Evolutionary conservation across 192 early-diverging fungal species (phyloP).

Genomic region (Neocallimastix lanati): DNA sequence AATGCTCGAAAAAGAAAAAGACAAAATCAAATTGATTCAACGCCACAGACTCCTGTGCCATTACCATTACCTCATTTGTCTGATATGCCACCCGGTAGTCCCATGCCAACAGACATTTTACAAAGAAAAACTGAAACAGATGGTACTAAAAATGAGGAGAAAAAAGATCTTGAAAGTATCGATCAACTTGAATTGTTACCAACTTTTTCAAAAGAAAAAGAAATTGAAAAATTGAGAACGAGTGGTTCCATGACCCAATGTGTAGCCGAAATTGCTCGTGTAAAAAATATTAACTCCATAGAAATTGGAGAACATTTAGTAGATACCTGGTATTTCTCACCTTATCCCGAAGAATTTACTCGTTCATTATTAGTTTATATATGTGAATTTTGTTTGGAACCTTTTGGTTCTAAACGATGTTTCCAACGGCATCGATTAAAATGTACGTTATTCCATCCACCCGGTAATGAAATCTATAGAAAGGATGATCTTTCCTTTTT

Average conservation of each 20-base stretch:
- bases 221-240: constrained; percentile 85
- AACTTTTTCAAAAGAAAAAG: constrained; percentile 80
- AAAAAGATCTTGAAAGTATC: constrained; percentile 1
- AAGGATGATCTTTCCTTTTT: constrained; percentile 83
- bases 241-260: constrained; percentile 94
- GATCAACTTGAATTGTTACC: not conserved
- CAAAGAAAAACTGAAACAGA: not conserved
- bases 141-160: not conserved
- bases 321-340: constrained; percentile 98
- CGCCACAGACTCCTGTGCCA: not conserved
- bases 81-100: not conserved
- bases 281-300: constrained; percentile 87
- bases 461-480: constrained; percentile 95
- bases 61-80: not conserved
- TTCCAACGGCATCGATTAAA: constrained; percentile 67
- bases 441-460: constrained; percentile 30
- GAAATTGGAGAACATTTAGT: constrained; percentile 82
- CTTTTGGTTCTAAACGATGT: constrained; percentile 49
- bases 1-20: constrained; percentile 16
- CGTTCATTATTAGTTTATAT: constrained; percentile 65
- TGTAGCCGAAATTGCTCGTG: constrained; percentile 74
- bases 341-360: constrained; percentile 79
- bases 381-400: constrained; percentile 89
- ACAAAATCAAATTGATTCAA: not conserved
- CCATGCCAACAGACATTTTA: not conserved